Base-by-base conservation (phyloP, 805 yeast genomes). In the Suhomyces sp. region DNA sequence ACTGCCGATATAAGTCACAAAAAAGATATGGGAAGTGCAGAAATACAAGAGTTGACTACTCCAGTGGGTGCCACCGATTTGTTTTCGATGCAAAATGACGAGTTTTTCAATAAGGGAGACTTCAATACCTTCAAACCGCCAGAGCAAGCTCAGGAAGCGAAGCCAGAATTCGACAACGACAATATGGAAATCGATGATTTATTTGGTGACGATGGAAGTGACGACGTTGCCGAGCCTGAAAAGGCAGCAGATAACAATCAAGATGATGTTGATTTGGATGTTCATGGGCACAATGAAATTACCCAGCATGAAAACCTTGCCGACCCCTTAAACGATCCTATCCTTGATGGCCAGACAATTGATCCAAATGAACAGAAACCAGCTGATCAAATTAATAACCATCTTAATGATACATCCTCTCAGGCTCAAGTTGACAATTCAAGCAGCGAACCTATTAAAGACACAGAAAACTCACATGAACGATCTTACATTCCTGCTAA, bases 121-220 rank as follows among this genome's bases (percentile, higher is more conserved):
- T 17, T 24, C 5, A 42, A 15, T 2, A 19, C 12, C 12, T 23
- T 27, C 12, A 44, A 48, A 15, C 19, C 19, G 3, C 29, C 29
- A 27, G 22, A 49, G 15, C 56, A 53, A 3, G 31, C 23, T n/a
- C 19, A 22, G 9, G 46, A 24, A 42, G 44, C 51, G 19, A 45
- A 52, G 40, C 33, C 48, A 23, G 50, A 24, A 12, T 42, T 41
- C 7, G 48, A 22, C 2, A 12, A 56, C 6, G 66, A 63, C 7
- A 68, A 62, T 13, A 59, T 58, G 62, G 70, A 66, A 50, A 58
- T 67, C 15, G 69, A 61, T 22, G 71, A 65, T 19, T 57, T 73
- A 29, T 67, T 70, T 41, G 76, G 75, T 33, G 76, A 73, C 24
- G 71, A 68, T 9, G 66, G 67, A 31, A 65, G 68, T 17, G 71